Percentiles rank a stretch among this genome's conserved stretches.
Evolutionary conservation across 2,329 filamentous ascomycete genomes (phyloP).

Genomic region (Ploettnerulaceae sp.): DNA sequence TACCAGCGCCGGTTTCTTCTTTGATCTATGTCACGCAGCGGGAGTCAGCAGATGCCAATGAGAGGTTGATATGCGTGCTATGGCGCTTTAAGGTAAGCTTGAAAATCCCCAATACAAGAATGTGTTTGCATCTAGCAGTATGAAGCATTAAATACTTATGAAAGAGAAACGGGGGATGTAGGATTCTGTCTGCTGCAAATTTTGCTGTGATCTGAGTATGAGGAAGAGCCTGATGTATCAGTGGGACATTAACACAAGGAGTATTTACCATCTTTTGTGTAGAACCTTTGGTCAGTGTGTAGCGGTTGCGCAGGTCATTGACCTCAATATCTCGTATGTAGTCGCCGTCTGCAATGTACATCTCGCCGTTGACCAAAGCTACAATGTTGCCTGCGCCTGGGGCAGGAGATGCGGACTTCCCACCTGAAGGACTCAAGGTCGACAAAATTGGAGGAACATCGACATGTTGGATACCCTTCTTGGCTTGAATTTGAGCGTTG

Average conservation of each 20-base stretch:
- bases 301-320: slow-evolving; percentile 94
- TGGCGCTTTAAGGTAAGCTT: slow-evolving; percentile 65
- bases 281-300: slow-evolving; percentile 92
- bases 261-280: slow-evolving; percentile 99
- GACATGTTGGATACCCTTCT: slow-evolving; percentile 85
- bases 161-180: slow-evolving; percentile 3
- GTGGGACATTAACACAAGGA: slow-evolving; percentile 59
- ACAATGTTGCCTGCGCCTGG: slow-evolving; percentile 38
- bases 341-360: slow-evolving; percentile 94
- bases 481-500: slow-evolving; percentile 76
- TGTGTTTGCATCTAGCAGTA: slow-evolving; percentile 22
- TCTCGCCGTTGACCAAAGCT: slow-evolving; percentile 66
- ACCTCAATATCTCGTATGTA: slow-evolving; percentile 99
- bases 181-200: slow-evolving; percentile 8
- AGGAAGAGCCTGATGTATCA: slow-evolving; percentile 51
- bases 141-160: slow-evolving; percentile 34
- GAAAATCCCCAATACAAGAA: slow-evolving; percentile 52
- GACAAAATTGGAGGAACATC: slow-evolving; percentile 77
- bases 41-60: slow-evolving; percentile 93
- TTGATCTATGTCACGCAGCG: slow-evolving; percentile 92
- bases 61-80: slow-evolving; percentile 59
- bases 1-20: slow-evolving; percentile 99
- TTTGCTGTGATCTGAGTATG: slow-evolving; percentile 32
- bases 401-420: slow-evolving; percentile 29
- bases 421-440: slow-evolving; percentile 25